Base-by-base conservation (phyloP, 1,139 yeast genomes). In the Geotrichum candidum region DNA sequence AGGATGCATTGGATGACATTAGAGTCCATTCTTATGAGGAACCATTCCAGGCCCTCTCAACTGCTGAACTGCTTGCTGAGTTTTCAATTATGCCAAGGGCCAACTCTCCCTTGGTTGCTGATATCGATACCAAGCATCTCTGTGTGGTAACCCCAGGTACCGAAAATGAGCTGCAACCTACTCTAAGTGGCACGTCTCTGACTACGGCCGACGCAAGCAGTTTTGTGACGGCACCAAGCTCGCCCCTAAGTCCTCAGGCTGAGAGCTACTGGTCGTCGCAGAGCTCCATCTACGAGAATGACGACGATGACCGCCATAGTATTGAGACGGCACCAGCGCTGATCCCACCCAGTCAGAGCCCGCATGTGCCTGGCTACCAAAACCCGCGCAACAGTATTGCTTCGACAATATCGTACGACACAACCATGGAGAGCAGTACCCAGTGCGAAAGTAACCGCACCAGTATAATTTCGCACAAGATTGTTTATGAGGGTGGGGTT, bases 141-240 rank as follows among this genome's bases (percentile, higher is more conserved):
- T 4, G 31, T 27, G 3, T 6, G 3, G 31, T 27, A 27, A 6
- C 31, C 6, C 31, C 31, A 27, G 31, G 6, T 6, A 27, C 3
- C 31, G 31, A 27, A 31, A 35, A 18, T 35, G 35, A 38, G 29
- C 13, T 33, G n/a, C 13, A 35, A 5, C 41, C 5, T 6, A 35
- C 41, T 27, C 31, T 15, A 35, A 35, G 41, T 13, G 7, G n/a
- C 50, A 3, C n/a, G 15, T 35, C 31, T 41, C 46, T 53, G 18
- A 15, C 18, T 45, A 48, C 18, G 10, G 45, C 25, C n/a, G 53
- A 53, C 45, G 25, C 9, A 29, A 10, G 41, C 33, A 50, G 58
- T 50, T 58, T 58, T 51, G 46, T 35, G 2, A 58, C 61, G 1
- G 61, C 61, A 5, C 57, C 46, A 7, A 54, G 55, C 33, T 58